Percentiles rank a stretch among this genome's conserved stretches.
phyloP scores from a whole-genome alignment of 148 eudicot genomes.

The Fagopyrum esculentum region DNA sequence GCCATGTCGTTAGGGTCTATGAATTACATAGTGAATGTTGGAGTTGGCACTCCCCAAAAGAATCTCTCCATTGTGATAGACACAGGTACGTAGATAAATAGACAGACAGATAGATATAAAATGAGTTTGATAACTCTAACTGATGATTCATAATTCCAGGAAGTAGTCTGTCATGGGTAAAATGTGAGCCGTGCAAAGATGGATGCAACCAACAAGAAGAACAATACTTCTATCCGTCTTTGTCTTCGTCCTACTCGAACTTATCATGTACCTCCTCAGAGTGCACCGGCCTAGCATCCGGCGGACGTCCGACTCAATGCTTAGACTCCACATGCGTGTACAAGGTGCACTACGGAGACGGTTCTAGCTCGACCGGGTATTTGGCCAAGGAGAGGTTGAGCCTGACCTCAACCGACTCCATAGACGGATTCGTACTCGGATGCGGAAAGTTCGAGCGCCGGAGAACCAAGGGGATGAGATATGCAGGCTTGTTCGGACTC shows the following conservation, averaged over 20 bases:
- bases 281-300: constrained; percentile 32
- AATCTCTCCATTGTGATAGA: constrained; percentile 54
- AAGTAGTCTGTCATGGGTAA: constrained; percentile 40
- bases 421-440: constrained; percentile 16
- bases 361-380: constrained; percentile 46
- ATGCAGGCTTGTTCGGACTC: constrained; percentile 21
- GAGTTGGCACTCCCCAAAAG: constrained; percentile 56
- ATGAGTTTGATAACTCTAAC: no score
- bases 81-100: constrained; percentile 29
- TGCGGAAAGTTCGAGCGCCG: constrained; percentile 12
- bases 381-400: constrained; percentile 14
- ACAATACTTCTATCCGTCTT: constrained; percentile 40
- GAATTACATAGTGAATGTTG: constrained; percentile 50
- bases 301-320: constrained; percentile 42
- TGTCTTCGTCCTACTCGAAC: constrained; percentile 42
- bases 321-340: constrained; percentile 43
- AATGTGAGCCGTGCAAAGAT: constrained; percentile 52
- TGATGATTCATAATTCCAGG: constrained; percentile 11
- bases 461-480: constrained; percentile 11
- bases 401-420: background rate
- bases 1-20: constrained; percentile 50
- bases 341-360: constrained; percentile 59
- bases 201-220: constrained; percentile 44
- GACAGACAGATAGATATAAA: no score
- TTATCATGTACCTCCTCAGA: constrained; percentile 40